phyloP scores from a whole-genome alignment of 805 yeast genomes.

The Candida coleopterorum region DNA sequence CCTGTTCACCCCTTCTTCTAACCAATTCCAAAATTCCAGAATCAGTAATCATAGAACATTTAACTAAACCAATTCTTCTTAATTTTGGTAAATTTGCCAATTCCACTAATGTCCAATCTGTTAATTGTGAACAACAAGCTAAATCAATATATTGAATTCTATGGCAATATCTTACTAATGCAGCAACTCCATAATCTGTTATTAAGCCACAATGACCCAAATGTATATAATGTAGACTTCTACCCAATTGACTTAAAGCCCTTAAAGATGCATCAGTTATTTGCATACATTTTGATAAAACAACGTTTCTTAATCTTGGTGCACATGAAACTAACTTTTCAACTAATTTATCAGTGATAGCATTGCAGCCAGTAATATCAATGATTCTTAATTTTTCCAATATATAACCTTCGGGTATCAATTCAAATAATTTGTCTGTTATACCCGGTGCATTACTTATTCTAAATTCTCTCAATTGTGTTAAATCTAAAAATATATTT shows the following conservation, averaged over 20 bases:
- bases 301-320: conserved; percentile 83
- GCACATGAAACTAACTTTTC: conserved; percentile 69
- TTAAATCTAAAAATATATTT: conserved; percentile 52
- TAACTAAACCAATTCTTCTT: conserved; percentile 89
- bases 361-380: conserved; percentile 79
- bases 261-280: conserved; percentile 78
- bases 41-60: conserved; percentile 84
- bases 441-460: conserved; percentile 68
- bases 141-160: conserved; percentile 88
- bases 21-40: conserved; percentile 70
- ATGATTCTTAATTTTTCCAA: conserved; percentile 71
- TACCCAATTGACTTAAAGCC: conserved; percentile 68
- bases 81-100: conserved; percentile 72
- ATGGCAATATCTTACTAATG: conserved; percentile 70
- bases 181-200: conserved; percentile 82
- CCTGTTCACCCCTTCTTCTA: conserved; percentile 64
- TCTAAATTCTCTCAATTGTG: conserved; percentile 80
- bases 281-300: conserved; percentile 81
- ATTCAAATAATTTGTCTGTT: conserved; percentile 60
- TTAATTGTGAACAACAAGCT: conserved; percentile 88
- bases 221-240: conserved; percentile 82
- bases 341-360: conserved; percentile 75
- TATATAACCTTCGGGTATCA: conserved; percentile 42
- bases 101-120: conserved; percentile 76
- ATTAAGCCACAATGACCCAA: conserved; percentile 90